A percentile compares a stretch with the other conserved stretches of the same genome.
These are phyloP conservation scores for Puccinia hordei DNA, from an alignment of 1,284 basidiomycete species.

Conservation along the genomic window DNA sequence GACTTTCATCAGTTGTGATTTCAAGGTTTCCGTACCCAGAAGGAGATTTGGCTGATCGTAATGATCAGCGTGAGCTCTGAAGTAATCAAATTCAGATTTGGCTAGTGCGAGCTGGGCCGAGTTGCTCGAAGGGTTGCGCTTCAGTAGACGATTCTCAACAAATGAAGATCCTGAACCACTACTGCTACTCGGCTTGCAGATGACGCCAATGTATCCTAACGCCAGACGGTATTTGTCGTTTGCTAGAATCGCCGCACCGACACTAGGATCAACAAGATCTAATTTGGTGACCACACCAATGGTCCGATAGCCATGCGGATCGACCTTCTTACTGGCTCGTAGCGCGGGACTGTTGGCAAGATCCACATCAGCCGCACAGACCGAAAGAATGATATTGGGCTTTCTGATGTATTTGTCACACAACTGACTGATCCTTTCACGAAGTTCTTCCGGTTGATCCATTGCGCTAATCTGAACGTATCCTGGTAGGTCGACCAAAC, in stretches of 20 bases:
- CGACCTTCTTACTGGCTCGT: constrained; percentile 86
- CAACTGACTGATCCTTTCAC: constrained; percentile 83
- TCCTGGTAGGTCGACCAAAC: constrained; percentile 93
- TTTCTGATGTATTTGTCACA: constrained; percentile 97
- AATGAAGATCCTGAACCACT: constrained; percentile 30
- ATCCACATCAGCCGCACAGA: constrained; percentile 97
- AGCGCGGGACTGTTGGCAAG: constrained; percentile 96
- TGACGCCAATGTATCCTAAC: constrained; percentile 96
- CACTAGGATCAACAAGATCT: constrained; percentile 86
- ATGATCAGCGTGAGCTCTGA: constrained; percentile 70
- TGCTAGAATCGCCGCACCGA: constrained; percentile 77
- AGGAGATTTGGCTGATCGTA: constrained; percentile 71
- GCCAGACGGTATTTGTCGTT: constrained; percentile 97
- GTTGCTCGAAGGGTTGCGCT: constrained; percentile 35
- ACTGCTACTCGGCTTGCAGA: constrained; percentile 71
- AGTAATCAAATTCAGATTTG: constrained; percentile 78
- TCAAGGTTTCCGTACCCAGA: constrained; percentile 86
- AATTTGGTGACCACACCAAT: constrained; percentile 99
- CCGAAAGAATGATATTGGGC: constrained; percentile 95
- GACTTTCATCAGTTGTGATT: constrained; percentile 88
- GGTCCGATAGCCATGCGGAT: constrained; percentile 89
- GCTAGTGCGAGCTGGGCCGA: constrained; percentile 4
- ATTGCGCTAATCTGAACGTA: constrained; percentile 93
- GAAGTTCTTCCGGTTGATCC: constrained; percentile 92
- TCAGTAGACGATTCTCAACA: constrained; percentile 33